These are phyloP conservation scores for Tarenaya hassleriana DNA, from an alignment of 345 rosid genomes.

Conservation along the genomic window DNA sequence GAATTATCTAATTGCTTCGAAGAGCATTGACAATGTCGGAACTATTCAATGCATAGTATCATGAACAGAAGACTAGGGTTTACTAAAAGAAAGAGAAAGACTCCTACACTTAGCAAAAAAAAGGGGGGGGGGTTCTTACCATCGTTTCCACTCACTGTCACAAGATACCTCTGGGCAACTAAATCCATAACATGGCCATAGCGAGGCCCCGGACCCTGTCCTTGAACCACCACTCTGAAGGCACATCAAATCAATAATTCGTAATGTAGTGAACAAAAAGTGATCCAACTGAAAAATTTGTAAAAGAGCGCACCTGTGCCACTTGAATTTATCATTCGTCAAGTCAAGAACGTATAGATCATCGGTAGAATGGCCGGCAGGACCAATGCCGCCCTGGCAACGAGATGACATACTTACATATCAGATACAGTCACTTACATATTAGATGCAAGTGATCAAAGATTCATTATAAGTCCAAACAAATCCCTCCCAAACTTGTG, in stretches of 20 bases:
- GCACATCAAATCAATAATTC: constrained; percentile 12
- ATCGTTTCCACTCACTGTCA: constrained; percentile 72
- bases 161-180: constrained; percentile 60
- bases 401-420: background rate
- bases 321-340: constrained; percentile 50
- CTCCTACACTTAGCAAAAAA: background rate
- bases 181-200: constrained; percentile 87
- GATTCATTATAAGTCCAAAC: background rate
- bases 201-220: constrained; percentile 79
- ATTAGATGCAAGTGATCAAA: background rate
- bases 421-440: background rate
- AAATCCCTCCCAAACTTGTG: background rate
- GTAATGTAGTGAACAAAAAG: constrained; percentile 1
- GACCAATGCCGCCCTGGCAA: constrained; percentile 86
- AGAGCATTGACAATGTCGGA: no score
- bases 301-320: constrained; percentile 55
- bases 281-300: background rate
- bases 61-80: no score
- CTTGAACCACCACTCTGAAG: constrained; percentile 67
- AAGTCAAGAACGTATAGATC: constrained; percentile 73
- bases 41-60: no score
- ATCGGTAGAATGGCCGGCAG: constrained; percentile 67
- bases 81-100: background rate
- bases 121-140: constrained; percentile 30
- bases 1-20: no score